These are phyloP conservation scores for Hygrocybe punicea DNA, from an alignment of 768 basidiomycete genomes.

Conservation along the genomic window DNA sequence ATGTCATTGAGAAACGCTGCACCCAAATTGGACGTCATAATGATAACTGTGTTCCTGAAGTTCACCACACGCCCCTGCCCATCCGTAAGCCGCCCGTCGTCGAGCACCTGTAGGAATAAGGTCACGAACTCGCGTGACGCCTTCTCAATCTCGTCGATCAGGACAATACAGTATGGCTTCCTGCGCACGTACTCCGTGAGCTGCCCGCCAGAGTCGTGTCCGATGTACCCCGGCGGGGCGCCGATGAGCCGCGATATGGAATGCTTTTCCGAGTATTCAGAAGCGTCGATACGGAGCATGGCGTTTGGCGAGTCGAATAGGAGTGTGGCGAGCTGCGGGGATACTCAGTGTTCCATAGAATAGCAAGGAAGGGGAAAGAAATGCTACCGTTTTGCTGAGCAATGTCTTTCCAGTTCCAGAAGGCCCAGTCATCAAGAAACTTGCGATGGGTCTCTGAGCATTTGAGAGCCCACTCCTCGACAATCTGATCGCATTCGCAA, in stretches of 20 bases:
- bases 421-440: slow-evolving; percentile 90
- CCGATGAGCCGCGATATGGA: slow-evolving; percentile 52
- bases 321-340: slow-evolving; percentile 72
- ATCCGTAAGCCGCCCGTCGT: slow-evolving; percentile 89
- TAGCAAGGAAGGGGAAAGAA: not conserved
- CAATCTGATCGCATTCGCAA: slow-evolving; percentile 89
- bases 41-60: slow-evolving; percentile 89
- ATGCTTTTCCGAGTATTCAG: slow-evolving; percentile 83
- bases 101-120: slow-evolving; percentile 71
- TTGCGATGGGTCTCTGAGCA: slow-evolving; percentile 82
- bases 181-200: slow-evolving; percentile 91
- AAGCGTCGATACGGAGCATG: slow-evolving; percentile 89
- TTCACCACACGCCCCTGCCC: slow-evolving; percentile 86
- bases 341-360: not conserved
- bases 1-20: slow-evolving; percentile 73
- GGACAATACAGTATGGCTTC: slow-evolving; percentile 82
- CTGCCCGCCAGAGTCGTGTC: slow-evolving; percentile 86
- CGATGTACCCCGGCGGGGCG: slow-evolving; percentile 84
- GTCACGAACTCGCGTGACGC: slow-evolving; percentile 65
- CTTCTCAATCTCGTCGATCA: slow-evolving; percentile 91
- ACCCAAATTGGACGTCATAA: slow-evolving; percentile 92
- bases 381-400: slow-evolving; percentile 79
- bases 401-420: slow-evolving; percentile 90
- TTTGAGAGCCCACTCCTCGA: slow-evolving; percentile 94
- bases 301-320: slow-evolving; percentile 90